Conservation (phyloP, 257 asterid genomes). For the Solanum infundibuliforme region DNA sequence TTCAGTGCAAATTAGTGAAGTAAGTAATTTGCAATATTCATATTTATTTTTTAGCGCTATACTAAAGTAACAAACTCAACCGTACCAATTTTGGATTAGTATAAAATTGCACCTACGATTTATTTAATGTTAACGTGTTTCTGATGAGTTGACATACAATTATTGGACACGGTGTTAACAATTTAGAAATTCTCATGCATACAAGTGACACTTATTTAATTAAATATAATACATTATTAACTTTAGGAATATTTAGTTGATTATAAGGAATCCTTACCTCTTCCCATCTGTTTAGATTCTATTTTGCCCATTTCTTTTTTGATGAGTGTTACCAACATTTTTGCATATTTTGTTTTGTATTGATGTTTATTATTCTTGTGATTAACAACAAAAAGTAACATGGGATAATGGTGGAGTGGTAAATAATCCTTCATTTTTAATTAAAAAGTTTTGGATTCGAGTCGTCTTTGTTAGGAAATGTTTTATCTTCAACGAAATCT, state of each 20-base stretch:
- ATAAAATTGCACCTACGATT: background rate
- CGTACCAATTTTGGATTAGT: background rate
- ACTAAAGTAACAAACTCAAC: background rate
- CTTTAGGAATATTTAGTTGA: background rate
- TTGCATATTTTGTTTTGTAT: background rate
- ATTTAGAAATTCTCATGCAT: background rate
- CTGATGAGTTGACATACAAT: background rate
- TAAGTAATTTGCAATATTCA: background rate
- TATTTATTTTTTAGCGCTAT: background rate
- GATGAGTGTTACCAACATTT: background rate
- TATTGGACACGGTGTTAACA: background rate
- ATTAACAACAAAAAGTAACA: background rate
- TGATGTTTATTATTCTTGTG: background rate
- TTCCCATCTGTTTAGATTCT: background rate
- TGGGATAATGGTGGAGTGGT: no score
- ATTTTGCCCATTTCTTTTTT: background rate
- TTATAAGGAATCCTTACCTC: background rate
- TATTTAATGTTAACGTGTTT: background rate
- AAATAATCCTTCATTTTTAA: no score
- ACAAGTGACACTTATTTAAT: background rate
- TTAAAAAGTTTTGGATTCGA: rapidly evolving
- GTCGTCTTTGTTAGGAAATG: no score
- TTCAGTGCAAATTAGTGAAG: background rate
- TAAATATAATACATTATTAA: background rate
- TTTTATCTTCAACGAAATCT: no score